Evolutionary conservation across 495 filamentous ascomycete genomes (phyloP), one percentile per base, ranked within the genome.

Genomic region (Ramalina peruviana): DNA sequence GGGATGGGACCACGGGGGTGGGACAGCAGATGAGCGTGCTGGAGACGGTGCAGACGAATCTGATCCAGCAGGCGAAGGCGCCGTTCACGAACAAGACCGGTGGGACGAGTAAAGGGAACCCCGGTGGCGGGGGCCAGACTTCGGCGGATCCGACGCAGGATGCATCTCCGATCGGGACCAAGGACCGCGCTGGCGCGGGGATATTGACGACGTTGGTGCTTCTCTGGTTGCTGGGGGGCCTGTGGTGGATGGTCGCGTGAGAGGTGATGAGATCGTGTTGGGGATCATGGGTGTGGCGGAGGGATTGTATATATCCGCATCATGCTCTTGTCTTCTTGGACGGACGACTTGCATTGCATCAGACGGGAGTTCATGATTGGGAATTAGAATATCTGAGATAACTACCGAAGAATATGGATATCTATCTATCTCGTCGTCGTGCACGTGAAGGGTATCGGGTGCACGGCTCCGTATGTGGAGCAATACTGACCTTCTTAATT

Each of bases 21-120:
- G 82, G 82, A n/a, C 65, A 83, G 62, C 81, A 86, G 65, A 80
- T 87, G 77, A 75, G 74, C 50, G 81, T 81, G 4, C 63, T 92
- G 33, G 75, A 75, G 25, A 79, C 79, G 1, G 71, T 93, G 37
- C 76, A 82, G 64, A 74, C 81, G 7, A 78, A 76, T 27, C 61
- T 85, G 5, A 69, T 78, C 40, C 52, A 51, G 4, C 57, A 62
- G 3, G 71, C 70, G 3, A 55, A 58, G 26, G 57, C 68, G 0
- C 86, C 83, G 0, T 73, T 85, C 7, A 87, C 82, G 3, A 66
- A 77, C 26, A 58, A 67, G n/a, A 73, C 70, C 1, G 86, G 87
- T 9, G 87, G 88, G 3, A 87, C 81, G 5, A 90, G 86, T 58
- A 66, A 70, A 43, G 86, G 87, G 1, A 65, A 92, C 58, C 76